Evolutionary conservation across 768 basidiomycete species (phyloP).

Genomic region (Boletus tylopilopsis): DNA sequence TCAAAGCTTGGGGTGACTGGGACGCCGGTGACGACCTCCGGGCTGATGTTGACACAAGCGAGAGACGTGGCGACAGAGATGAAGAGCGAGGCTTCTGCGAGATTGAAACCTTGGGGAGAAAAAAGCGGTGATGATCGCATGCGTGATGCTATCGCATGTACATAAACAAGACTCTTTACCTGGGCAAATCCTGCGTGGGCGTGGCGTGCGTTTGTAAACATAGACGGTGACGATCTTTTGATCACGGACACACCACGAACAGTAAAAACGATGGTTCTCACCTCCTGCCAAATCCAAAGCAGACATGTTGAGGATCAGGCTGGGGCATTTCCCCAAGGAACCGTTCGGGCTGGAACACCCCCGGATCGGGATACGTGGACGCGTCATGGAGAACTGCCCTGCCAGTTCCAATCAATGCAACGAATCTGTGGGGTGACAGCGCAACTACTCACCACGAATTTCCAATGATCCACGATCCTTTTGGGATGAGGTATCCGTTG

Average conservation of each 20-base stretch:
- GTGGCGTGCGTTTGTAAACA: too few species aligned
- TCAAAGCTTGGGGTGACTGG: slow-evolving; percentile 44
- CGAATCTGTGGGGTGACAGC: neutral
- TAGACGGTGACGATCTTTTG: too few species aligned
- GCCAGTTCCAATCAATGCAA: neutral
- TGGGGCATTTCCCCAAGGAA: slow-evolving; percentile 24
- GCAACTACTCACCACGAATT: slow-evolving; percentile 23
- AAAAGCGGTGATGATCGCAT: neutral
- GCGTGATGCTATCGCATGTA: too few species aligned
- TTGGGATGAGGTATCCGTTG: slow-evolving; percentile 17
- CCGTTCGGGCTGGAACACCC: slow-evolving; percentile 33
- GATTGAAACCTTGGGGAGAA: slow-evolving; percentile 18
- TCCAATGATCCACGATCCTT: slow-evolving; percentile 22
- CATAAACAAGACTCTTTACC: too few species aligned
- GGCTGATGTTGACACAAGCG: slow-evolving; percentile 43
- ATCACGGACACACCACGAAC: too few species aligned
- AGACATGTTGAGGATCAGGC: slow-evolving; percentile 12
- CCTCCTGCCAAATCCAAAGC: slow-evolving; percentile 32
- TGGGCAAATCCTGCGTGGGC: slow-evolving; percentile 22
- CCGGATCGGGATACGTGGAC: slow-evolving; percentile 32
- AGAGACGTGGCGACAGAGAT: slow-evolving; percentile 35
- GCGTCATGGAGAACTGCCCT: slow-evolving; percentile 57
- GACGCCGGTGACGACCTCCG: slow-evolving; percentile 37
- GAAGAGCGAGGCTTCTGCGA: slow-evolving; percentile 30
- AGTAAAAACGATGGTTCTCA: neutral